Percentiles rank a stretch among this genome's conserved stretches.
Conservation (phyloP, 805 yeast species). For the Soucietia sequanensis region DNA sequence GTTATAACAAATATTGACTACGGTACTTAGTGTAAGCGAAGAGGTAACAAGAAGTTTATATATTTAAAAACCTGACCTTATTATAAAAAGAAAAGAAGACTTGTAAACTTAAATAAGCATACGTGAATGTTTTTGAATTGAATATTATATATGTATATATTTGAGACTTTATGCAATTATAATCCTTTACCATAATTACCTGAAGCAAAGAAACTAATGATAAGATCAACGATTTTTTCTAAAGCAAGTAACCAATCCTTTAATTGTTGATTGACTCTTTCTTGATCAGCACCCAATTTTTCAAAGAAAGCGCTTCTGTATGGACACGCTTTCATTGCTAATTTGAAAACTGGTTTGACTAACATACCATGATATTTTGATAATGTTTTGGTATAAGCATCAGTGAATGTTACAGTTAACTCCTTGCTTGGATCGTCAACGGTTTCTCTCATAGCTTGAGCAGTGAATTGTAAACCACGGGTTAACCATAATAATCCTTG, state of each 20-base stretch:
- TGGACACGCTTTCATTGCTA: slow-evolving; percentile 95
- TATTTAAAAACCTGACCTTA: too few species aligned
- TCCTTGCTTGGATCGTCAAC: slow-evolving; percentile 62
- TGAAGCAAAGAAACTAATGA: slow-evolving; percentile 69
- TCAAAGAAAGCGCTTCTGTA: slow-evolving; percentile 82
- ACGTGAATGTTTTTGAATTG: too few species aligned
- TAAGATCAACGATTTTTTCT: slow-evolving; percentile 68
- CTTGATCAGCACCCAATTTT: slow-evolving; percentile 77
- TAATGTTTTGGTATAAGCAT: slow-evolving; percentile 79
- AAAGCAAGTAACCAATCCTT: slow-evolving; percentile 73
- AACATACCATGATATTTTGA: slow-evolving; percentile 79
- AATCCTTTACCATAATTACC: slow-evolving; percentile 91
- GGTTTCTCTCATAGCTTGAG: slow-evolving; percentile 81
- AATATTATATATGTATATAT: too few species aligned
- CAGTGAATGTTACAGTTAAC: slow-evolving; percentile 74
- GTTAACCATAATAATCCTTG: slow-evolving; percentile 88
- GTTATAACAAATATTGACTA: too few species aligned
- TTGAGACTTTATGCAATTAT: too few species aligned
- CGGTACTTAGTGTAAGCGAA: too few species aligned
- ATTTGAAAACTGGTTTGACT: slow-evolving; percentile 81
- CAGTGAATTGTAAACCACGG: slow-evolving; percentile 87
- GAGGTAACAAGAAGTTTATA: too few species aligned
- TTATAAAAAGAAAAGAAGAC: too few species aligned
- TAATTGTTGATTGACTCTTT: slow-evolving; percentile 63
- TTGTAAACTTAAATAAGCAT: too few species aligned